phyloP scores from a whole-genome alignment of 2,329 filamentous ascomycete species.

The Exophiala bonariae region DNA sequence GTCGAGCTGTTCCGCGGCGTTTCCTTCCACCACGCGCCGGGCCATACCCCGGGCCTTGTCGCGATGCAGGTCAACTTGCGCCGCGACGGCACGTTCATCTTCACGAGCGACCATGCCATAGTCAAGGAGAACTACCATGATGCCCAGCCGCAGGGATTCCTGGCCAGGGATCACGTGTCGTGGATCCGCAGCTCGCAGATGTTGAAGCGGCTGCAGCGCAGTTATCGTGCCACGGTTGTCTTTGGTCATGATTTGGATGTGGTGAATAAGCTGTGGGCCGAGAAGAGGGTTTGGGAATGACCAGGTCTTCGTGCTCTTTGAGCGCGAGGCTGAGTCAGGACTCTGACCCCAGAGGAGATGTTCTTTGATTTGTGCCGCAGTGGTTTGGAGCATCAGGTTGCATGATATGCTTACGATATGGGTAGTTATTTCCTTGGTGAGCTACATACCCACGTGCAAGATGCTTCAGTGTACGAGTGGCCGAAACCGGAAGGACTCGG shows the following conservation, averaged over 20 bases:
- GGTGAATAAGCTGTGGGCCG: too few relatives aligned
- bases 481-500: too few relatives aligned
- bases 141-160: constrained; percentile 27
- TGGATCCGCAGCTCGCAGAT: constrained; percentile 27
- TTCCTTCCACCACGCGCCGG: constrained; percentile 26
- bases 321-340: too few relatives aligned
- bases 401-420: too few relatives aligned
- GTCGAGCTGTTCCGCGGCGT: constrained; percentile 29
- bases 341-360: too few relatives aligned
- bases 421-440: too few relatives aligned
- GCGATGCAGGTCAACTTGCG: constrained; percentile 30
- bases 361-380: too few relatives aligned
- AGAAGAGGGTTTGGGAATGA: too few relatives aligned
- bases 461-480: too few relatives aligned
- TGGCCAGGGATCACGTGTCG: constrained; percentile 26
- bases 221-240: constrained; percentile 21
- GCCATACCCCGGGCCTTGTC: constrained; percentile 26
- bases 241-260: constrained; percentile 23
- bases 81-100: constrained; percentile 25
- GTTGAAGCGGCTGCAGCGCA: constrained; percentile 26
- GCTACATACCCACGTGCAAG: too few relatives aligned
- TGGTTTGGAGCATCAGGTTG: too few relatives aligned
- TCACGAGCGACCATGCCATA: constrained; percentile 27
- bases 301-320: too few relatives aligned
- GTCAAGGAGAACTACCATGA: constrained; percentile 29